Base-by-base conservation (phyloP, 345 rosid genomes). In the Eucalyptus paniculata region DNA sequence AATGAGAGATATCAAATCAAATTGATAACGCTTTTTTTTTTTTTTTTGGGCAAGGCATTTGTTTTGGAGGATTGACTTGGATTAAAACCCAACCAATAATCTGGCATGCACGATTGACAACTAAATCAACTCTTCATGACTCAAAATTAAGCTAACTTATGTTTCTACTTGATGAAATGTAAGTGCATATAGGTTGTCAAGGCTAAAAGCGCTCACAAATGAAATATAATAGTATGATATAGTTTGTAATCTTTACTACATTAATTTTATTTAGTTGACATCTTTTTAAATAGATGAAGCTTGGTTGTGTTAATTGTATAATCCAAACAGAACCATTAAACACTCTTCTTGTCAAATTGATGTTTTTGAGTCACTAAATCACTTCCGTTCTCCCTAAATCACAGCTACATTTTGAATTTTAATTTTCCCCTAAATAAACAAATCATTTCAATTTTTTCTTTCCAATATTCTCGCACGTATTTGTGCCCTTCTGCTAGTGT, bases 1-100 rank as follows among this genome's bases (percentile, higher is more conserved):
- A 69, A 32, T 18, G 81, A 5, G 24, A 17, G 19, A 8, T 9
- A 65, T 65, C 19, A 60, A n/a, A n/a, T 18, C 18, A 7, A 65
- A n/a, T 65, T 1, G 40, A 15, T n/a, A 62, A 15, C 3, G 0
- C 9, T 1, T 18, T 32, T 32, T 32, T 42, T 19, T 17, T 1
- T 54, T 32, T 32, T 42, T 19, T 17, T 1, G 23, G 28, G 23
- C 42, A 69, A 69, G 19, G 23, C 12, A 0, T 8, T 69, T 32
- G 12, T 5, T 32, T 34, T 3, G 3, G 81, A 32, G 42, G 81
- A 32, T 69, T 2, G 7, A 18, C 81, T 17, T 17, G 42, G 37
- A 32, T 69, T 32, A 69, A 69, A 65, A 69, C 42, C 81, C 24
- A 69, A 5, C 13, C 11, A 17, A 17, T 4, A 16, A 8, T 69